These are phyloP conservation scores for Rhipidocladum racemiflorum DNA, from an alignment of 176 grass and related monocot genomes.

Conservation along the genomic window DNA sequence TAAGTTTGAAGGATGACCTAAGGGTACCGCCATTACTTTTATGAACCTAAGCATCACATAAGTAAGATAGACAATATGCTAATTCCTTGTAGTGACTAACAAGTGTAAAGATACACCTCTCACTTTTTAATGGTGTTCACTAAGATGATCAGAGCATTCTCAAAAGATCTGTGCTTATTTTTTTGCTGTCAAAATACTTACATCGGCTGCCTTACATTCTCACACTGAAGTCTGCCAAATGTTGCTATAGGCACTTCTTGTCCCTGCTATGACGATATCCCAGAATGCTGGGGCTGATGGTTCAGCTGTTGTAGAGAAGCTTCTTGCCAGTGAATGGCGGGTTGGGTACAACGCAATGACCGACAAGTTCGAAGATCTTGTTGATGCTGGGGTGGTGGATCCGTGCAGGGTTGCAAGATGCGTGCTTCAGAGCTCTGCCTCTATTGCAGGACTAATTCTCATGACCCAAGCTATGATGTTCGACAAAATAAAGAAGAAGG, in stretches of 20 bases:
- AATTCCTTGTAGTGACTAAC: not conserved
- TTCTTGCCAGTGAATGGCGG: constrained; percentile 56
- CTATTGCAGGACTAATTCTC: constrained; percentile 71
- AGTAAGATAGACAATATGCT: not conserved
- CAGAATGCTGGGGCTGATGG: constrained; percentile 69
- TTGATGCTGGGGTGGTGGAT: constrained; percentile 77
- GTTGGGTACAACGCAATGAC: constrained; percentile 89
- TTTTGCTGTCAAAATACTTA: not conserved
- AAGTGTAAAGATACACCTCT: not conserved
- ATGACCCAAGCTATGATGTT: constrained; percentile 87
- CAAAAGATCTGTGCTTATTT: not conserved
- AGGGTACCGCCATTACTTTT: not conserved
- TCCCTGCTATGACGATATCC: constrained; percentile 66
- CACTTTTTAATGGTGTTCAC: not conserved
- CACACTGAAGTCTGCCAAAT: constrained; percentile 9
- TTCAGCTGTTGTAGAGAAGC: constrained; percentile 69
- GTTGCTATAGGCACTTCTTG: constrained; percentile 66
- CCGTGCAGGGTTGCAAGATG: constrained; percentile 76
- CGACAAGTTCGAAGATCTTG: constrained; percentile 60
- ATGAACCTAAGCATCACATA: not conserved
- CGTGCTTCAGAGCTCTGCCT: constrained; percentile 76
- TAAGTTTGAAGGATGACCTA: not conserved
- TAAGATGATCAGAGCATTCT: not conserved
- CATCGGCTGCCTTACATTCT: not conserved
- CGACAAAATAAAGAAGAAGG: constrained; percentile 69